phyloP scores from a whole-genome alignment of 495 filamentous ascomycete genomes.

The Mytilinidion resinicola region DNA sequence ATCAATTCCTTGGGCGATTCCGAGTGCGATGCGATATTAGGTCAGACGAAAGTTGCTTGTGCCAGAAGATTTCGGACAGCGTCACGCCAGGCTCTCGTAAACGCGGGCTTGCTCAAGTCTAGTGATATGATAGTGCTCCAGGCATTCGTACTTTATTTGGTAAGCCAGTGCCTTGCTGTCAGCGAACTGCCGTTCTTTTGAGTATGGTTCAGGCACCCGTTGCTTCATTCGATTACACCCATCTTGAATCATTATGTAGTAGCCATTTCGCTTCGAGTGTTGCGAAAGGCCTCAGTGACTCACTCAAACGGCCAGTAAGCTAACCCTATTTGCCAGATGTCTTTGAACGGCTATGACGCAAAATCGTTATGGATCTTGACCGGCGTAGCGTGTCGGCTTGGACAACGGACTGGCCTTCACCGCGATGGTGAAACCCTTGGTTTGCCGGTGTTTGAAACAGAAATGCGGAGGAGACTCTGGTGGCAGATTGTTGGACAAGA shows the following conservation, averaged over 20 bases:
- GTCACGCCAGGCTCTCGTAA: constrained; percentile 44
- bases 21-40: constrained; percentile 46
- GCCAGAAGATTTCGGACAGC: constrained; percentile 41
- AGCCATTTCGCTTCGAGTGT: too few relatives aligned
- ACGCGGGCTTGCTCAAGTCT: constrained; percentile 46
- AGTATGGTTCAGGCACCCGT: background rate
- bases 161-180: constrained; percentile 28
- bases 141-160: constrained; percentile 48
- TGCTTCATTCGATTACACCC: too few relatives aligned
- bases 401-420: constrained; percentile 42
- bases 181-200: background rate
- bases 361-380: constrained; percentile 43
- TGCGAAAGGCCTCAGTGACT: too few relatives aligned
- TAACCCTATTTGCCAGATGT: constrained; percentile 11
- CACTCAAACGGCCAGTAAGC: too few relatives aligned
- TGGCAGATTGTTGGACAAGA: constrained; percentile 33
- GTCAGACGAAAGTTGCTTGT: constrained; percentile 40
- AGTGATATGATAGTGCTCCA: constrained; percentile 50
- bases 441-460: constrained; percentile 31
- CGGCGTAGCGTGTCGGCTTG: constrained; percentile 40
- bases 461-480: constrained; percentile 37
- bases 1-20: constrained; percentile 42
- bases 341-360: constrained; percentile 43
- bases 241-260: too few relatives aligned
- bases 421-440: constrained; percentile 23